A percentile compares a stretch with the other conserved stretches of the same genome.
Conservation (phyloP, 345 rosid species). For the Linum usitatissimum region DNA sequence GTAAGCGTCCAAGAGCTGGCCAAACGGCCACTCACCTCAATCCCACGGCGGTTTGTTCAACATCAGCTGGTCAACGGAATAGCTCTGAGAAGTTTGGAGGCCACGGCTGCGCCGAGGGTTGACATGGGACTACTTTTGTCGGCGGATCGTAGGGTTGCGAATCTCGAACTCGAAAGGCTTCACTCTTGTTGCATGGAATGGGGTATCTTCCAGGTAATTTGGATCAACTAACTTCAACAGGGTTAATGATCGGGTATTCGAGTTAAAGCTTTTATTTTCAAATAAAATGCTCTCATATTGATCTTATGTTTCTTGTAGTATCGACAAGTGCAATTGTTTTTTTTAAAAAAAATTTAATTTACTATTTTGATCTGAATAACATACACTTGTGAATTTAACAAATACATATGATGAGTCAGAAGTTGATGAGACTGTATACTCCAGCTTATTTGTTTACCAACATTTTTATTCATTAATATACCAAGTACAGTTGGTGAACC, state of each 20-base stretch:
- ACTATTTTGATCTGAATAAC: not conserved
- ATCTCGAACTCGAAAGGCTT: conserved; percentile 18
- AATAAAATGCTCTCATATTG: not conserved
- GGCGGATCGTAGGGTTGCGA: not conserved
- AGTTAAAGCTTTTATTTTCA: not conserved
- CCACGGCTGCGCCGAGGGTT: conserved; percentile 14
- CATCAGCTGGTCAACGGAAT: not conserved
- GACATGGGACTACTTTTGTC: conserved; percentile 20
- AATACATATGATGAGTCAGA: not conserved
- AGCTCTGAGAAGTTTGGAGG: not conserved
- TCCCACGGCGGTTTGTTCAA: conserved; percentile 16
- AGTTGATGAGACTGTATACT: not conserved
- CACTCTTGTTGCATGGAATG: conserved; percentile 26
- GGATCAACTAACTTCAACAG: not conserved
- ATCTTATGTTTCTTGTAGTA: not conserved
- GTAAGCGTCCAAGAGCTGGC: conserved; percentile 22
- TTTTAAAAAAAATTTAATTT: too few relatives aligned
- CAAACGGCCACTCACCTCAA: conserved; percentile 13
- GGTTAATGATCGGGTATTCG: too few relatives aligned
- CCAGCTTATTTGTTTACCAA: too few relatives aligned
- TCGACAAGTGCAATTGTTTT: too few relatives aligned
- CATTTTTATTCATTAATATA: too few relatives aligned
- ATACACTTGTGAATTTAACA: not conserved
- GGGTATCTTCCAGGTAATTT: conserved; percentile 34
- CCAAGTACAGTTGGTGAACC: conserved; percentile 29